Percentiles rank a stretch among this genome's conserved stretches.
Evolutionary conservation across 257 asterid species (phyloP).

Genomic region (Nicotiana benthamiana): DNA sequence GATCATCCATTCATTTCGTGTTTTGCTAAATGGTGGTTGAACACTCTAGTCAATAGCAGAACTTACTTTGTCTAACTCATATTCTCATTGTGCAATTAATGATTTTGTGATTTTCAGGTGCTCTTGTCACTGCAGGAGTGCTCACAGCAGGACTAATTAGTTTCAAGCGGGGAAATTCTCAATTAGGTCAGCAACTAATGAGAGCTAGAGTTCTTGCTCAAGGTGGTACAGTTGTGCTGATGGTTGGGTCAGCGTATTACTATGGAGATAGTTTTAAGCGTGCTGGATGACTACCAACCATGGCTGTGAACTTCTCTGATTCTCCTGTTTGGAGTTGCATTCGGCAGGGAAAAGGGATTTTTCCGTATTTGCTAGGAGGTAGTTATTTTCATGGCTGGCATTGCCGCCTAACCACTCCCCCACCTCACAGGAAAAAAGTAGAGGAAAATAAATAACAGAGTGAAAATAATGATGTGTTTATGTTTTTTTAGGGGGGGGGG

Average conservation of each 20-base stretch:
- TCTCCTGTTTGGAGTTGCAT: neutral
- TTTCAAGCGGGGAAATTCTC: constrained; percentile 77
- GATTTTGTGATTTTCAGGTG: constrained; percentile 45
- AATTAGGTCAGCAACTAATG: constrained; percentile 87
- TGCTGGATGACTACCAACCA: neutral
- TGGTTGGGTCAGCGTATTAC: constrained; percentile 94
- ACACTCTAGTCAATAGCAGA: neutral
- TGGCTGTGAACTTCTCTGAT: neutral
- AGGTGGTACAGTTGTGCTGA: constrained; percentile 91
- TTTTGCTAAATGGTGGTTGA: neutral
- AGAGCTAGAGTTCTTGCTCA: constrained; percentile 98
- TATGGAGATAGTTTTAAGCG: constrained; percentile 54
- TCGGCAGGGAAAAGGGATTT: neutral
- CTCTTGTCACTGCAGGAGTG: constrained; percentile 87
- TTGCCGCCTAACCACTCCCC: neutral
- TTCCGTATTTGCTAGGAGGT: neutral
- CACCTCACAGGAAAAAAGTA: neutral
- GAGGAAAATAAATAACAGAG: neutral
- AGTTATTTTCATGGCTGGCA: neutral
- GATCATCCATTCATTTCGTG: neutral
- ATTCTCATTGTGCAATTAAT: neutral
- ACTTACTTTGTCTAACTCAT: neutral
- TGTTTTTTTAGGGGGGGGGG: neutral
- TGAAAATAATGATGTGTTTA: neutral
- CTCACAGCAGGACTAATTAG: constrained; percentile 85